Conservation (phyloP, 805 yeast species). For the Nakazawaea ernobii region DNA sequence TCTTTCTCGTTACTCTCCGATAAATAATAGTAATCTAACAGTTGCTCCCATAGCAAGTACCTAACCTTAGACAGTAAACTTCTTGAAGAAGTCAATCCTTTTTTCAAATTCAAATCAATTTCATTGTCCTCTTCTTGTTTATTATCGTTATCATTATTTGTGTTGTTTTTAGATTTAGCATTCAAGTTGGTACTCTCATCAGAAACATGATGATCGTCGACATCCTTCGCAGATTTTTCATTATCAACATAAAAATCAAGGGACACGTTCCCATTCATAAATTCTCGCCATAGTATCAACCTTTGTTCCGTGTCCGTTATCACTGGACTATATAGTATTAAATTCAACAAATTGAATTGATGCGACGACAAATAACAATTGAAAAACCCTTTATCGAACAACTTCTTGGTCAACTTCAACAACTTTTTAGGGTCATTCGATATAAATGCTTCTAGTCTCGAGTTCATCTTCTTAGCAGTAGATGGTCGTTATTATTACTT, state of each 20-base stretch:
- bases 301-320: conserved; percentile 15
- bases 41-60: conserved; percentile 69
- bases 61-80: conserved; percentile 59
- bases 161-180: conserved; percentile 18
- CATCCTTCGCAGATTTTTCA: not conserved
- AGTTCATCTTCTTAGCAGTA: not conserved
- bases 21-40: conserved; percentile 36
- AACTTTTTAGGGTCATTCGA: conserved; percentile 22
- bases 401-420: conserved; percentile 26
- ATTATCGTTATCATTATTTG: not conserved
- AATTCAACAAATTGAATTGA: conserved; percentile 45
- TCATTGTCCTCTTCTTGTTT: conserved; percentile 23
- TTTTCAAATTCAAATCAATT: conserved; percentile 36
- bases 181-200: conserved; percentile 11
- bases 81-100: conserved; percentile 42
- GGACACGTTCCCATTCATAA: conserved; percentile 35
- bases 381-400: conserved; percentile 34
- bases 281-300: conserved; percentile 36
- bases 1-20: conserved; percentile 12
- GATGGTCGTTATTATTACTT: too few species aligned
- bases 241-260: conserved; percentile 18
- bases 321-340: conserved; percentile 32
- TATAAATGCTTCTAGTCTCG: conserved; percentile 13
- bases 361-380: conserved; percentile 48
- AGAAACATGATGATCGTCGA: not conserved